Evolutionary conservation across 2,329 filamentous ascomycete species (phyloP).

Genomic region (Penicillium sp.): DNA sequence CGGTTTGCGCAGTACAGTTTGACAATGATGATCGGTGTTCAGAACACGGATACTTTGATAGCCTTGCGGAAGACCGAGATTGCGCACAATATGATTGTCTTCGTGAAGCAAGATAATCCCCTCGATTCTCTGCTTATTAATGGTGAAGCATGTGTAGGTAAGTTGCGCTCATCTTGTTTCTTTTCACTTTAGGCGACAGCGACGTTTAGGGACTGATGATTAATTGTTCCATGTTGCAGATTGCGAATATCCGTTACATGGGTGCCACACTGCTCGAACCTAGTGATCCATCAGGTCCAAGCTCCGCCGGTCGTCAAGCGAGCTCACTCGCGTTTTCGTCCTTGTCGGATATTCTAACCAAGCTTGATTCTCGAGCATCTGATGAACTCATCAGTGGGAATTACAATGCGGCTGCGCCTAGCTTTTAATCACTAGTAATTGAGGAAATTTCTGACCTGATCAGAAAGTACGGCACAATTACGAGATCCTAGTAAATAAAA

Average conservation of each 20-base stretch:
- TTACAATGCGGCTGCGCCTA: neutral
- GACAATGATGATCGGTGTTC: too few species aligned
- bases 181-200: neutral
- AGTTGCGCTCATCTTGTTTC: neutral
- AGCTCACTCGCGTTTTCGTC: neutral
- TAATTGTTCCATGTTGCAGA: neutral
- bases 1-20: too few species aligned
- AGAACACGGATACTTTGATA: too few species aligned
- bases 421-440: too few species aligned
- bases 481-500: too few species aligned
- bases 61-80: neutral
- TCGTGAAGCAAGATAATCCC: neutral
- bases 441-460: too few species aligned
- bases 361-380: neutral
- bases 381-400: neutral
- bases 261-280: neutral
- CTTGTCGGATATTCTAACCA: neutral
- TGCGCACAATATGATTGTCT: neutral
- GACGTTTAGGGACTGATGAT: neutral
- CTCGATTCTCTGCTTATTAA: neutral
- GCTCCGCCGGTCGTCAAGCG: neutral
- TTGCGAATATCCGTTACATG: neutral
- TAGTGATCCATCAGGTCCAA: neutral
- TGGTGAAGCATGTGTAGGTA: neutral
- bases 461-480: too few species aligned